Base-by-base conservation (phyloP, 2,329 filamentous ascomycete genomes). In the Xylaria sp. region DNA sequence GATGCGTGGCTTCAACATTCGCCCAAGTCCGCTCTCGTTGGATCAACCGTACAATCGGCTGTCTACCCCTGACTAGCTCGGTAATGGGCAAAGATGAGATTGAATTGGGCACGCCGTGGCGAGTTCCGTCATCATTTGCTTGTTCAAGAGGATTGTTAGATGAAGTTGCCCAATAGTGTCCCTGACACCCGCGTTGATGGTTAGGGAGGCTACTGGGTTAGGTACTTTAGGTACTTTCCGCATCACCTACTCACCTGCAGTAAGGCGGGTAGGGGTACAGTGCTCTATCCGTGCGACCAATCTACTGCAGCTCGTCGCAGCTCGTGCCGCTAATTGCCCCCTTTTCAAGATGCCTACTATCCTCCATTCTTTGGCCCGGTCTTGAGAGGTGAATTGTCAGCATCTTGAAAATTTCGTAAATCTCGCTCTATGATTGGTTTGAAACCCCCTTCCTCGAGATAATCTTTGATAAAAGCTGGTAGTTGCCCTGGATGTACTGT, bases 1-100 rank as follows among this genome's bases (percentile, higher is more conserved):
- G 38, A 21, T 14, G 53, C 23, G 57, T 56, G 47, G 45, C 37
- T 19, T 60, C 51, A 54, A 52, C 67, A 66, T 67, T 64, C 52
- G 57, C 58, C 6, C 17, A 25, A 42, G 37, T 28, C 37, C 28
- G n/a, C 17, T 54, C 35, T 33, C 19, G 19, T 28, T 43, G 31
- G 21, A 57, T 60, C n/a, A n/a, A 21, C 42, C 46, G 43, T 40
- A 55, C 50, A 35, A 64, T 65, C 9, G 12, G 40, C 45, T 49
- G 45, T 21, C 31, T 15, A 21, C 33, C 17, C n/a, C n/a, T n/a
- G n/a, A n/a, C n/a, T 37, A 47, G 47, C 50, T 61, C 46, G 50
- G 42, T 33, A 17, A 37, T 58, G 25, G 54, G 43, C 21, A 56
- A 54, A 51, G 28, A 37, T 35, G 25, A 43, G 45, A 28, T 51